Base-by-base conservation (phyloP, 306 rosid genomes). In the Senna siamea region DNA sequence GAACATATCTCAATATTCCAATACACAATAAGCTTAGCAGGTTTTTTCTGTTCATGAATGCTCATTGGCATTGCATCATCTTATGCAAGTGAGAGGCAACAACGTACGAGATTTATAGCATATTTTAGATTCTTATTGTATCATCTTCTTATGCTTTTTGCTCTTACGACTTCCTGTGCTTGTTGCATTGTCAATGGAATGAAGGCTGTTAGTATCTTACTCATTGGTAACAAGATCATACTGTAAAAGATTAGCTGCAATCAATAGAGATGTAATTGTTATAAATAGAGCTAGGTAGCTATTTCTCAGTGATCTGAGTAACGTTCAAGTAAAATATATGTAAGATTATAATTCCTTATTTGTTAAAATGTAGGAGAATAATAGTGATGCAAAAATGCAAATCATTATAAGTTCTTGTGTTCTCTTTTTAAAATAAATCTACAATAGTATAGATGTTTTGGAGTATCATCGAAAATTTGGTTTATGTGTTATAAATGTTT, bases 201-300 rank as follows among this genome's bases (percentile, higher is more conserved):
- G n/a, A 41, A 53, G 18, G 47, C n/a, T 32, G 32, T 78, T 20
- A n/a, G 37, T 41, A 20, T 61, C 51, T 67, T 76, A 15, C 13
- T 30, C 10, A 17, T 35, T 17, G 20, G 22, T 10, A 13, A 18
- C 18, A 7, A 52, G 0, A 0, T 46, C 8, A 10, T 57, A 52
- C 17, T 77, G 43, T 46, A 23, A 72, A 65, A 34, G 55, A 44
- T 73, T 30, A 53, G 69, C 53, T 9, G 35, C 43, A 9, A 68
- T 22, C 30, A 35, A 59, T 67, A 43, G 75, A 17, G 10, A 60
- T 59, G n/a, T 47, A 18, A 1, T 41, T 66, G 62, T 57, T 9
- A 5, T 12, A 28, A 26, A 37, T 57, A 26, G 63, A 57, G 38
- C 40, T 57, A 4, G 18, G 12, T 52, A 18, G 34, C 14, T 57